Base-by-base conservation (phyloP, 768 basidiomycete genomes). In the Tulasnella sp. region DNA sequence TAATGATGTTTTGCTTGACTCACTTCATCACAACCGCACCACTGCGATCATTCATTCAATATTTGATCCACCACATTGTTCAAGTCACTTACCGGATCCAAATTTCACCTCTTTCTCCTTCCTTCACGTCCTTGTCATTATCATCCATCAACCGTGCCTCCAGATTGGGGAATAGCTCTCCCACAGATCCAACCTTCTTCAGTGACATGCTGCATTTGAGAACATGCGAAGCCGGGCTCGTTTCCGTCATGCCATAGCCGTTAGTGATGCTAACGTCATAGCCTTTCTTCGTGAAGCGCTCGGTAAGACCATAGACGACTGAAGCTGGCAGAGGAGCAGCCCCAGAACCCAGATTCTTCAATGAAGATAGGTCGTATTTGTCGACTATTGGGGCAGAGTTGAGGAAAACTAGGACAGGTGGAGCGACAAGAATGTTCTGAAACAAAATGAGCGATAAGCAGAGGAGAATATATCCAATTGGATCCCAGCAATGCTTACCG, bases 251-350 rank as follows among this genome's bases (percentile, higher is more conserved):
- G 24, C 88, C 83, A 51, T 79, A 87, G 1, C 81, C 83, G 79
- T n/a, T n/a, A n/a, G n/a, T n/a, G n/a, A n/a, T n/a, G n/a, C n/a
- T n/a, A n/a, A n/a, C n/a, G n/a, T n/a, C n/a, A n/a, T n/a, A n/a
- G n/a, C n/a, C n/a, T n/a, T n/a, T n/a, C n/a, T n/a, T n/a, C n/a
- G n/a, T 1, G 73, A 70, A 0, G 82, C 80, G 1, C n/a, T n/a
- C n/a, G n/a, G n/a, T n/a, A n/a, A n/a, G n/a, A n/a, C n/a, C n/a
- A n/a, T n/a, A n/a, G n/a, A n/a, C n/a, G n/a, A n/a, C n/a, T n/a
- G n/a, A n/a, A n/a, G n/a, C n/a, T n/a, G n/a, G n/a, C n/a, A 91
- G 65, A 0, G 90, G 89, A 1, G 90, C 90, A 0, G 88, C 90
- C 2, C 85, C 89, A 3, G 77, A 83, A 55, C 77, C 70, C 29